Evolutionary conservation across 345 rosid species (phyloP), one percentile per base, ranked within the genome.

Genomic region (Alliaria petiolata): DNA sequence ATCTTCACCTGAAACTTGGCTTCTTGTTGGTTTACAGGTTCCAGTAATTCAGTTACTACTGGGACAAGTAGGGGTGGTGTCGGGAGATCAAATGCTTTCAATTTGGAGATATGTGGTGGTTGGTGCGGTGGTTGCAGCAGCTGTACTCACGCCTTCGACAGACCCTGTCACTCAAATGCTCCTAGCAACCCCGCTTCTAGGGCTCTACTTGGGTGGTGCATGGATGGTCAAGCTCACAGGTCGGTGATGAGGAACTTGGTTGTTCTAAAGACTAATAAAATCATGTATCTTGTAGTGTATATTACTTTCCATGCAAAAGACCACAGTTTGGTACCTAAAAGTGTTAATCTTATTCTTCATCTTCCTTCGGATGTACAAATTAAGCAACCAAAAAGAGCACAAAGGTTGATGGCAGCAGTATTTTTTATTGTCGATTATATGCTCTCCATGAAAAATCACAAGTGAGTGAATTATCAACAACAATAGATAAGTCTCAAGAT

Each of bases 91-190:
- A 70, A 93, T 93, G 98, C 86, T 93, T 35, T 95, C 99, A 5
- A 83, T 95, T 20, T 95, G 99, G 99, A 84, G 96, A 81, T 91
- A 95, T 38, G 97, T 95, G 34, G 93, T 93, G 33, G 97, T 91
- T 4, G 99, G 99, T 28, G 93, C 97, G 0, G 96, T 95, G 14
- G 77, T 95, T 46, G 99, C 86, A 7, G 97, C 99, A 20, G 99
- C 99, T 35, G 84, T 95, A 10, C 82, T 95, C 40, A 95, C 99
- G 8, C 99, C 99, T 46, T 93, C 99, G 9, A 91, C 97, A 3
- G 97, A 95, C 76, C 99, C 99, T 79, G 91, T 95, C 14, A 95
- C 99, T 58, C 99, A 91, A 79, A 25, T 91, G 81, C 96, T 95
- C 77, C 78, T 91, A 46, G 99, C 99, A 11, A 83, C 77, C 3